Conservation (phyloP, 306 rosid genomes). For the Erythrophleum fordii region DNA sequence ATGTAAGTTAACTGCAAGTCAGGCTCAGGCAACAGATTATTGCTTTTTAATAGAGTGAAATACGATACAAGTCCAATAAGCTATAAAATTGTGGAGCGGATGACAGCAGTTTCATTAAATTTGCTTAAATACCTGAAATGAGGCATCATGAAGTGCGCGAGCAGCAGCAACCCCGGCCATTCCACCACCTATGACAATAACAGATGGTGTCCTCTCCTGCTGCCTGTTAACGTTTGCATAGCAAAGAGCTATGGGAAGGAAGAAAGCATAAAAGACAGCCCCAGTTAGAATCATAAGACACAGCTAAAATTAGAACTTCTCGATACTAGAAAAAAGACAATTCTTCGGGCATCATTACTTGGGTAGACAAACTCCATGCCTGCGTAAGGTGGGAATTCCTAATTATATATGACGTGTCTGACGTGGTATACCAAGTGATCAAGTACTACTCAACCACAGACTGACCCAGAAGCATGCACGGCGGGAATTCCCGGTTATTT, state of each 20-base stretch:
- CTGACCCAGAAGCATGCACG: too few relatives aligned
- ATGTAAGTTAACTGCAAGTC: neutral
- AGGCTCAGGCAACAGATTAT: neutral
- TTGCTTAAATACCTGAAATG: constrained; percentile 70
- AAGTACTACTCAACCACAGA: neutral
- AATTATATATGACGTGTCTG: neutral
- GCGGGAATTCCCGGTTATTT: neutral
- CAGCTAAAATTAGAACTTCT: neutral
- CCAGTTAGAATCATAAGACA: constrained; percentile 28
- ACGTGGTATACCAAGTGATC: neutral
- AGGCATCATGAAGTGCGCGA: constrained; percentile 88
- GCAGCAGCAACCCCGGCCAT: constrained; percentile 97
- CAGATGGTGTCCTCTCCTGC: constrained; percentile 78
- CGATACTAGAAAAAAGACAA: neutral
- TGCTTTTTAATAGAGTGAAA: neutral
- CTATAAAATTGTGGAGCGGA: neutral
- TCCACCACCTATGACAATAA: constrained; percentile 92
- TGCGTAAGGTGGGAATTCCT: neutral
- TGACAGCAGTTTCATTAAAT: neutral
- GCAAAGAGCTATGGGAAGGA: constrained; percentile 56
- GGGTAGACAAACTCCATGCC: neutral
- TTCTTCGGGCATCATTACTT: neutral
- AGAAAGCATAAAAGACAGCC: neutral
- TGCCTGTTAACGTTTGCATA: constrained; percentile 49
- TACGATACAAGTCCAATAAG: constrained; percentile 6